Conservation (phyloP, 2,329 filamentous ascomycete species). For the Phialophora expanda region DNA sequence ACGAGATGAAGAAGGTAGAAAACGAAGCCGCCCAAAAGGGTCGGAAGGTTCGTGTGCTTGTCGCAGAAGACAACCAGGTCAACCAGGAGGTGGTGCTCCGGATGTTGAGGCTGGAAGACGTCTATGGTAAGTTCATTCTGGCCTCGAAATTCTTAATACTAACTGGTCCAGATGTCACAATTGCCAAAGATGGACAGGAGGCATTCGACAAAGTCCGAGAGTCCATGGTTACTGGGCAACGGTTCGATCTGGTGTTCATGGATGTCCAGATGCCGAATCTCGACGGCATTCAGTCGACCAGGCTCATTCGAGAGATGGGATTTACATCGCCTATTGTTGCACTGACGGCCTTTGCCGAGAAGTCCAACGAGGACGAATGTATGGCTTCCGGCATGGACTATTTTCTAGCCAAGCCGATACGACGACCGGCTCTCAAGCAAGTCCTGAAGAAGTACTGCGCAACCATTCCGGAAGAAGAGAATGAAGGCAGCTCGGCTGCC, state of each 20-base stretch:
- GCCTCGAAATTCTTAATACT: slow-evolving; percentile 63
- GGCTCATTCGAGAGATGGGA: slow-evolving; percentile 82
- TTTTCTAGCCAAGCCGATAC: slow-evolving; percentile 77
- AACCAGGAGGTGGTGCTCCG: slow-evolving; percentile 67
- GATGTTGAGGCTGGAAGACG: slow-evolving; percentile 61
- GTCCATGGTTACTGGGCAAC: slow-evolving; percentile 73
- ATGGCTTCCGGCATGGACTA: slow-evolving; percentile 92
- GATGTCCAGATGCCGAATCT: slow-evolving; percentile 94
- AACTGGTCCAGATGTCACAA: slow-evolving; percentile 75
- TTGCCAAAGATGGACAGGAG: slow-evolving; percentile 85
- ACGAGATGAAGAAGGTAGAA: slow-evolving; percentile 68
- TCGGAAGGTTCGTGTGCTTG: slow-evolving; percentile 76
- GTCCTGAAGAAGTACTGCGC: slow-evolving; percentile 81
- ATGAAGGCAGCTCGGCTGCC: slow-evolving; percentile 39
- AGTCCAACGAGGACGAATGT: slow-evolving; percentile 84
- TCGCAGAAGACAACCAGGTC: slow-evolving; percentile 78
- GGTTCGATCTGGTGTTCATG: slow-evolving; percentile 93
- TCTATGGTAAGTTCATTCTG: slow-evolving; percentile 47
- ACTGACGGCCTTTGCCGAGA: slow-evolving; percentile 86
- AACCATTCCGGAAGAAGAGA: slow-evolving; percentile 76
- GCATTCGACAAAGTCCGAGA: slow-evolving; percentile 84
- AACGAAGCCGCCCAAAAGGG: slow-evolving; percentile 62
- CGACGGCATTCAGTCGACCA: slow-evolving; percentile 84
- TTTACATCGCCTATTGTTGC: slow-evolving; percentile 89
- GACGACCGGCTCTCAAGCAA: slow-evolving; percentile 82